These are phyloP conservation scores for Penicillium canescens DNA, from an alignment of 495 filamentous ascomycete genomes.

Conservation along the genomic window DNA sequence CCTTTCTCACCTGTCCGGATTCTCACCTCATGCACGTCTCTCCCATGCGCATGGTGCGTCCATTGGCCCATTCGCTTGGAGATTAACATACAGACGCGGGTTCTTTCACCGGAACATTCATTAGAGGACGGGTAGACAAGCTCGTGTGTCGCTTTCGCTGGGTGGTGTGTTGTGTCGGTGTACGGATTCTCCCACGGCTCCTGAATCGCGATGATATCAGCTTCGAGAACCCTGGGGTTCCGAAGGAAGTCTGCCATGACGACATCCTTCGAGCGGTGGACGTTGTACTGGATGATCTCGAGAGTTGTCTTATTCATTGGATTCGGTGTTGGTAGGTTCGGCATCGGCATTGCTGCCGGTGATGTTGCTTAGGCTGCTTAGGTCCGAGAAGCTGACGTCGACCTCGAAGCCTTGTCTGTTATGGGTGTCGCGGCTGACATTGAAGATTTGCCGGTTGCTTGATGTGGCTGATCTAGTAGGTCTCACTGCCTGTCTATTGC, in stretches of 20 bases:
- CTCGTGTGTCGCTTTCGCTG: constrained; percentile 6
- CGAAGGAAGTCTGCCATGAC: constrained; percentile 21
- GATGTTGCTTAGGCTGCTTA: background rate
- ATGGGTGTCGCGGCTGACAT: no score
- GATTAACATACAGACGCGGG: no score
- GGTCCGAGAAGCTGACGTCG: no score
- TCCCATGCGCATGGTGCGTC: no score
- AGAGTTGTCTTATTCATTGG: background rate
- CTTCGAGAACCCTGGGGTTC: constrained; percentile 7
- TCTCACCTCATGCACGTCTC: no score
- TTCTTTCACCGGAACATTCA: background rate
- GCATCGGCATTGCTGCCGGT: background rate
- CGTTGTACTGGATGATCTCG: constrained; percentile 17
- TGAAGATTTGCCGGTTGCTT: no score
- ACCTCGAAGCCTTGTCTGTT: no score
- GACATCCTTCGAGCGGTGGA: constrained; percentile 12
- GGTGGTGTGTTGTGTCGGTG: constrained; percentile 17
- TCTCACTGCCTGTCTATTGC: no score
- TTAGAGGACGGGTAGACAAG: constrained; percentile 7
- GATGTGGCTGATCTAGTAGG: no score
- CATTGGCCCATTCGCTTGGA: no score
- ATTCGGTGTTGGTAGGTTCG: background rate
- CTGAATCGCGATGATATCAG: constrained; percentile 22
- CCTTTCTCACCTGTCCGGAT: no score
- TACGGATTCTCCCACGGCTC: constrained; percentile 19